Base-by-base conservation (phyloP, 352 stramenopile species). In the Stephanocyclus meneghinianus region DNA sequence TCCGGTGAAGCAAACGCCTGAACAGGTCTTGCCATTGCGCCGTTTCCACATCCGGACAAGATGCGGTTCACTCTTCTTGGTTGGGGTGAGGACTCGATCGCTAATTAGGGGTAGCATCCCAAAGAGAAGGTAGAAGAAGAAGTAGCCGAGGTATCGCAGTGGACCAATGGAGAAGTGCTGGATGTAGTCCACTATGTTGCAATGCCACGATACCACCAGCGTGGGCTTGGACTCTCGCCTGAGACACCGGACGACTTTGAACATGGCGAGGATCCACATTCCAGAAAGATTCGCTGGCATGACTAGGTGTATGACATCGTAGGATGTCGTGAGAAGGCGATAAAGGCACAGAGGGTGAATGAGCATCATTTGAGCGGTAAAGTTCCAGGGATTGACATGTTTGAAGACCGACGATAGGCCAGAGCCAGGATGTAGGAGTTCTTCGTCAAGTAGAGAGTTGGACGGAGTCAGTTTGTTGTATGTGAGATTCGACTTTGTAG, bases 311-410 rank as follows among this genome's bases (percentile, higher is more conserved):
- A 87, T 73, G 13, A 83, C 71, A 73, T 87, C 81, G n/a, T 42
- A 68, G 8, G 64, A 56, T 16, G 68, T 76, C 3, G 68, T 57
- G 21, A 87, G 70, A 3, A 87, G 18, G 1, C 71, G 21, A 15
- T 75, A 56, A 3, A 87, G 47, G 53, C 78, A 53, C 2, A 59
- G n/a, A 6, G 81, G 81, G 47, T 79, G 30, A 18, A 87, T 71
- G 35, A 84, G 65, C 77, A 87, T 85, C 81, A 87, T 87, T 37
- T 32, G 50, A 1, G 81, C 74, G 37, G 81, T 87, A 45, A 83
- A 87, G 59, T 87, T 87, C 71, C 72, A 87, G 35, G 81, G 81
- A 67, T 87, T 87, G 3, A 78, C 61, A 55, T 83, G 74, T 10
- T 64, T 74, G n/a, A 83, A 56, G 1, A 77, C 68, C 37, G 75